Base-by-base conservation (phyloP, 257 asterid species). In the Ballota nigra region DNA sequence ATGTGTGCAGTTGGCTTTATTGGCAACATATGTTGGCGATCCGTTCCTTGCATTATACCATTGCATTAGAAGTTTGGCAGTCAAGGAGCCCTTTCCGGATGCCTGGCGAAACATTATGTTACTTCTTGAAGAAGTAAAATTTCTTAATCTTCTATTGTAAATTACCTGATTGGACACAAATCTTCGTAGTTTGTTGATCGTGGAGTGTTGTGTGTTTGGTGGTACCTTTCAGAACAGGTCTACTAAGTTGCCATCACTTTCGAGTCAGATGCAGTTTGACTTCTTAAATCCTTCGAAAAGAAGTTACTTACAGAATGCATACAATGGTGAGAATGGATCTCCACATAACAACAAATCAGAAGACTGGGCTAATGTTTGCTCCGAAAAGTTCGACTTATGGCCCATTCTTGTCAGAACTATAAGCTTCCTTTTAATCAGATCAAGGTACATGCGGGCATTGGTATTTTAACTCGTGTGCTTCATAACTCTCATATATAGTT, bases 41-140 rank as follows among this genome's bases (percentile, higher is more conserved):
- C 36, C 89, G 65, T 91, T 91, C 80, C 95, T 93, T 61, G 97
- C 97, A 38, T 77, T 91, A 74, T 91, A 93, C 79, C 98, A 93
- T 68, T 89, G 93, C 23, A 76, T 90, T 57, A 82, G 98, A 81
- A 93, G 98, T 82, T 85, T 89, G 77, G 90, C 92, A 5, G 91
- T 87, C 55, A 88, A 89, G 82, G 96, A 91, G 81, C 98, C 96
- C 55, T 93, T 93, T 68, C 98, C 96, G 60, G 97, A 93, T 73
- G 96, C 96, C 66, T 86, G 96, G 96, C 85, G 85, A 66, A 93
- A 93, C 75, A 92, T 93, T 75, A 76, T 86, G 85, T 68, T 91
- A 60, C 91, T 91, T 53, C 88, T 91, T 61, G 97, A 93, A 78
- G 92, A 86, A 92, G 98, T 93, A 80, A 78, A 66, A 53, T 26